These are phyloP conservation scores for Diutina sp. DNA, from an alignment of 1,139 yeast species.

Conservation along the genomic window DNA sequence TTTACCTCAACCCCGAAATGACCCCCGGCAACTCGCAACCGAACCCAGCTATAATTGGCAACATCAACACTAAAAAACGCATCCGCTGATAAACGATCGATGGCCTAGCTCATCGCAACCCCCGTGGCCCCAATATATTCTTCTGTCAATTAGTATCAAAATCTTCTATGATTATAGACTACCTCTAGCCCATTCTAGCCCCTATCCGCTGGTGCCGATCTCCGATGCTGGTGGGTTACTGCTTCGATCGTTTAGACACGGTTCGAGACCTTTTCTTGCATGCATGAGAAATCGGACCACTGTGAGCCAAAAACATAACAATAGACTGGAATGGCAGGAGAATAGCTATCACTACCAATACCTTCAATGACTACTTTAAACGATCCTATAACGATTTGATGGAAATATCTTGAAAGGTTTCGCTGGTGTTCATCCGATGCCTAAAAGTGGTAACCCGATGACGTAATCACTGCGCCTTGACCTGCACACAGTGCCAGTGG, in stretches of 20 bases:
- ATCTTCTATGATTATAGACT: too few relatives aligned
- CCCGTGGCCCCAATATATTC: too few relatives aligned
- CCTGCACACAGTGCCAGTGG: not conserved
- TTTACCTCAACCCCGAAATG: not conserved
- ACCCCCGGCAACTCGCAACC: not conserved
- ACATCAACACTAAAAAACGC: not conserved
- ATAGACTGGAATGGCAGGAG: too few relatives aligned
- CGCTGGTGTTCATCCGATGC: not conserved
- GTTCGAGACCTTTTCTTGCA: not conserved
- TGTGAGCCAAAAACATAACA: too few relatives aligned
- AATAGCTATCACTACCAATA: too few relatives aligned
- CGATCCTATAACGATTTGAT: not conserved
- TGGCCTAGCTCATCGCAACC: not conserved
- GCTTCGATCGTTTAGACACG: not conserved
- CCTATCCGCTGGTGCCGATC: not conserved
- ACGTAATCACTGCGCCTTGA: not conserved
- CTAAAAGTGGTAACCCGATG: not conserved
- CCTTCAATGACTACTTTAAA: too few relatives aligned
- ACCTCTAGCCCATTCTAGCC: not conserved
- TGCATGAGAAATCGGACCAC: not conserved
- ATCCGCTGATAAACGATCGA: not conserved
- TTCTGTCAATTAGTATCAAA: too few relatives aligned
- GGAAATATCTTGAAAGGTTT: too few relatives aligned
- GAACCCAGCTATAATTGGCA: not conserved
- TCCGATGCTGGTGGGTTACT: not conserved